Evolutionary conservation across 768 basidiomycete genomes (phyloP).

Genomic region (Termitomyces sp.): DNA sequence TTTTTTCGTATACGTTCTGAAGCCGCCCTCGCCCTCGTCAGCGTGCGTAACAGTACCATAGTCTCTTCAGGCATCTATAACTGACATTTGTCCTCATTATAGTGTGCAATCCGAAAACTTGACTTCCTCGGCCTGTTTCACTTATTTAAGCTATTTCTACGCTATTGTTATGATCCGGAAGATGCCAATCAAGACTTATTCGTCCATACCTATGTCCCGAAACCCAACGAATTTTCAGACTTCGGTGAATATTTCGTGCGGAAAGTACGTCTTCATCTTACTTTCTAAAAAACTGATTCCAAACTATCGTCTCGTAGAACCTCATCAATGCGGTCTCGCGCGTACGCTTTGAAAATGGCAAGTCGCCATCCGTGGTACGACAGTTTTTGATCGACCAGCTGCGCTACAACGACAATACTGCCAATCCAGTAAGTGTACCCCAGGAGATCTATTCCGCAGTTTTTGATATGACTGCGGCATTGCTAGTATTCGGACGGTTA

Average conservation of each 20-base stretch:
- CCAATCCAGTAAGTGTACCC: slow-evolving; percentile 64
- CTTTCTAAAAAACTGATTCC: slow-evolving; percentile 1
- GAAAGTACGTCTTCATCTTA: slow-evolving; percentile 55
- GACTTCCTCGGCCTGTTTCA: slow-evolving; percentile 94
- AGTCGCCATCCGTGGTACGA: slow-evolving; percentile 81
- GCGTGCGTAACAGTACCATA: slow-evolving; percentile 46
- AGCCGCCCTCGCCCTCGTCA: slow-evolving; percentile 81
- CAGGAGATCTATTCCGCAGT: not conserved
- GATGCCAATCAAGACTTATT: slow-evolving; percentile 82
- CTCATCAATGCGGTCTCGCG: slow-evolving; percentile 82
- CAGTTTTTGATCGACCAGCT: slow-evolving; percentile 90
- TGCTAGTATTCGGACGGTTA: slow-evolving; percentile 85
- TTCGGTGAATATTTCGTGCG: slow-evolving; percentile 92
- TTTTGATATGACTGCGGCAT: not conserved
- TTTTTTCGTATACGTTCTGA: slow-evolving; percentile 96
- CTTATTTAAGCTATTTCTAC: slow-evolving; percentile 91
- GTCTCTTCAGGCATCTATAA: not conserved
- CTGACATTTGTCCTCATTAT: slow-evolving; percentile 15
- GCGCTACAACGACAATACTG: slow-evolving; percentile 94
- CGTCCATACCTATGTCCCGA: slow-evolving; percentile 85
- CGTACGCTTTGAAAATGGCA: slow-evolving; percentile 84
- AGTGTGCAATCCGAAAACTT: slow-evolving; percentile 83
- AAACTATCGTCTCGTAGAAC: slow-evolving; percentile 43
- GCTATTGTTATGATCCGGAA: slow-evolving; percentile 88
- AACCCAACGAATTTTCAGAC: slow-evolving; percentile 93